Evolutionary conservation across 164 flowering plant species (phyloP), one percentile per base, ranked within the genome.

Genomic region (Kalanchoe fedtschenkoi): DNA sequence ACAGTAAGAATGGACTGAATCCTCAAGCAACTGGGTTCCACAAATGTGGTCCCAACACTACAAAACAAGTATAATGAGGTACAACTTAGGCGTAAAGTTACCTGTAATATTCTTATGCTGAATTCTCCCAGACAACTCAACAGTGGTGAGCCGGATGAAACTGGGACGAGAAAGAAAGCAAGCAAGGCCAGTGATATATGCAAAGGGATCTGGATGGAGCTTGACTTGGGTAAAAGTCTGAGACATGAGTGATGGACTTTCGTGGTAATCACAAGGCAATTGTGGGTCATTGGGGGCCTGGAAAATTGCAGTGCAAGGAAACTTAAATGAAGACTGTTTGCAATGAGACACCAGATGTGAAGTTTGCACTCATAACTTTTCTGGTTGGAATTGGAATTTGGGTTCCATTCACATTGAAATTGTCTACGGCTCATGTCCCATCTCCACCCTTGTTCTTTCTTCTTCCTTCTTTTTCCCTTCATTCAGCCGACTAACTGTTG

Each of bases 181-280:
- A 51, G 56, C 5, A n/a, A 24, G 32, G 32, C 4, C 54, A 47
- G 21, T 22, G 11, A 47, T 51, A 51, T 24, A 26, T 11, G 32
- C 4, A 26, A 26, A 32, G 32, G 17, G 56, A 32, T 13, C 56
- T 11, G 30, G 29, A 47, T 28, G 14, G 22, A 24, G 56, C 32
- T 51, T 51, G 56, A 51, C 56, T 51, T 51, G 56, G 56, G 56
- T 24, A 17, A 44, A 44, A 44, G 26, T n/a, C 51, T 19, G 21
- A n/a, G 9, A 44, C 51, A 44, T 44, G 22, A n/a, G 0, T 6
- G 9, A 4, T 13, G 1, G 56, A 26, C 32, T 51, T 51, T 51
- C 56, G 56, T 24, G 56, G 55, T 28, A 47, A 47, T 47, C 29
- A 4, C 13, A 22, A 9, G 55, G 55, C 13, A 51, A 51, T 3